Conservation (phyloP, 2,329 filamentous ascomycete genomes). For the Dactylonectria macrodidyma region DNA sequence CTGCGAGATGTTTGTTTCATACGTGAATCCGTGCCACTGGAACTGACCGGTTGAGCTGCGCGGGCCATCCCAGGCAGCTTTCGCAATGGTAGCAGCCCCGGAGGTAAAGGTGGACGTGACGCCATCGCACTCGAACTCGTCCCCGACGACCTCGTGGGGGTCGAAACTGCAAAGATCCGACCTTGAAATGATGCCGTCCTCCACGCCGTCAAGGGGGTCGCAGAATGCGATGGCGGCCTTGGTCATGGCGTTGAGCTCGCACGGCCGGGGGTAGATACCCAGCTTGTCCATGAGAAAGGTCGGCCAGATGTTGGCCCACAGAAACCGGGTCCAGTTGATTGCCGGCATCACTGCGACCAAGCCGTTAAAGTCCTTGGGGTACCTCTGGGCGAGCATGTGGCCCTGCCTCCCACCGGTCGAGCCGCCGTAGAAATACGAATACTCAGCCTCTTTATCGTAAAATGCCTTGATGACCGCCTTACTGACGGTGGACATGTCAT, state of each 20-base stretch:
- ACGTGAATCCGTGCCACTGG: conserved; percentile 15
- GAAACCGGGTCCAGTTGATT: conserved; percentile 52
- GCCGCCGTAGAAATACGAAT: conserved; percentile 66
- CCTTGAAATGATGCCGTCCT: conserved; percentile 63
- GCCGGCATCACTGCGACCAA: conserved; percentile 64
- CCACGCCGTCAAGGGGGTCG: conserved; percentile 62
- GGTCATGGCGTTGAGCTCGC: conserved; percentile 48
- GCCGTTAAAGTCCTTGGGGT: conserved; percentile 68
- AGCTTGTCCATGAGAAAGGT: conserved; percentile 39
- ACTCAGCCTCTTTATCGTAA: conserved; percentile 55
- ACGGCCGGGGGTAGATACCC: conserved; percentile 5
- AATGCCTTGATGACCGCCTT: conserved; percentile 60
- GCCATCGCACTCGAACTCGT: neutral
- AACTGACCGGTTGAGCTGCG: neutral
- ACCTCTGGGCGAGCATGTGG: conserved; percentile 64
- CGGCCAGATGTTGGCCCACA: conserved; percentile 27
- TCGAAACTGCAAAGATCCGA: conserved; percentile 58
- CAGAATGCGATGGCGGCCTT: conserved; percentile 62
- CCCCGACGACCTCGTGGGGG: neutral
- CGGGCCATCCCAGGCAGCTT: conserved; percentile 9
- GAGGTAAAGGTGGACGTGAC: neutral
- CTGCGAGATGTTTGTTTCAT: neutral
- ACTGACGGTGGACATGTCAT: conserved; percentile 43
- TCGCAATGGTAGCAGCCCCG: neutral
- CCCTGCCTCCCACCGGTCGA: conserved; percentile 70